Percentiles rank a stretch among this genome's conserved stretches.
phyloP scores from a whole-genome alignment of 352 stramenopile genomes.

The Blastocystis sp. region DNA sequence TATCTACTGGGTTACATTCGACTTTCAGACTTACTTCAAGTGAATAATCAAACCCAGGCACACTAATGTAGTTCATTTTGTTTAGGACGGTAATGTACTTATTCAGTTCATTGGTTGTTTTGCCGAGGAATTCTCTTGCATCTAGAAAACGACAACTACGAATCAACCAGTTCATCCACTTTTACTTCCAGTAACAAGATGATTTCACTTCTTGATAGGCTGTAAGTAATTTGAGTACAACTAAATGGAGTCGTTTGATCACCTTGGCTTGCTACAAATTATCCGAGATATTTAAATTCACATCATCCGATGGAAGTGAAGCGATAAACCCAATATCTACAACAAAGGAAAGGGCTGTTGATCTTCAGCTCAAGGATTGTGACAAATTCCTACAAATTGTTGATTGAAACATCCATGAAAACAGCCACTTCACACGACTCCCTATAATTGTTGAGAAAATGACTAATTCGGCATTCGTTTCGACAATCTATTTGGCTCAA shows the following conservation, averaged over 20 bases:
- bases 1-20: neutral
- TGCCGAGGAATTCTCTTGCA: neutral
- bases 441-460: too few relatives aligned
- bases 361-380: neutral
- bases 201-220: neutral
- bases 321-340: neutral
- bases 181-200: constrained; percentile 56
- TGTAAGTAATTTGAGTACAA: constrained; percentile 29
- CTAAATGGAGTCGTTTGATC: neutral
- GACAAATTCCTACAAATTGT: neutral
- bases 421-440: too few relatives aligned
- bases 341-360: constrained; percentile 17
- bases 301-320: neutral
- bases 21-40: neutral
- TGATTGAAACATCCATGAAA: neutral
- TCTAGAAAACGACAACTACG: constrained; percentile 51
- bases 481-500: too few relatives aligned
- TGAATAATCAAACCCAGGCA: neutral
- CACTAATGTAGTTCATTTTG: constrained; percentile 21
- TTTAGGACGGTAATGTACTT: constrained; percentile 1
- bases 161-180: neutral
- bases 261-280: neutral
- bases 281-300: neutral
- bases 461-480: too few relatives aligned
- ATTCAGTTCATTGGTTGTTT: constrained; percentile 41